Conservation (phyloP, 371 early-diverging fungal species). For the Rhizopus arrhizus region DNA sequence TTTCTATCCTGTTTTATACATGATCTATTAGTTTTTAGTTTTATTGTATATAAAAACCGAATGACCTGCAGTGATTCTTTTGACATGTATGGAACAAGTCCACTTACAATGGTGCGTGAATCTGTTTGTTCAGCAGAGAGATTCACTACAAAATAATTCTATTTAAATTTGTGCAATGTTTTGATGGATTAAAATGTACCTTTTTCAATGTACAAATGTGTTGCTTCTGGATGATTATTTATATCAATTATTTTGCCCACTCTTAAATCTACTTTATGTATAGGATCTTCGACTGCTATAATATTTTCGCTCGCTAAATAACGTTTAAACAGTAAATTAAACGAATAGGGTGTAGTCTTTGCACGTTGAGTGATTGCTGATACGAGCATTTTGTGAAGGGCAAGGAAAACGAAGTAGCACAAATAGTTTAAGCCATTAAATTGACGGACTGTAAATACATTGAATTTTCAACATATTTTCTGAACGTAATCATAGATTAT, state of each 20-base stretch:
- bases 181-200: constrained; percentile 23
- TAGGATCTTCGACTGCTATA: constrained; percentile 43
- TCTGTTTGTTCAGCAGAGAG: constrained; percentile 57
- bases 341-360: too few species aligned
- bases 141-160: constrained; percentile 45
- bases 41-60: not conserved
- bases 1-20: constrained; percentile 26
- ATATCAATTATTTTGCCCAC: constrained; percentile 74
- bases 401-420: too few species aligned
- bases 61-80: constrained; percentile 49
- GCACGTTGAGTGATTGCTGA: too few species aligned
- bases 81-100: constrained; percentile 67
- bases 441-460: too few species aligned
- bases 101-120: constrained; percentile 75
- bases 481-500: too few species aligned
- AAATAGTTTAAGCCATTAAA: too few species aligned
- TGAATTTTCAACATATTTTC: too few species aligned
- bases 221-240: constrained; percentile 70
- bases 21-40: not conserved
- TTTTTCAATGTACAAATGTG: constrained; percentile 77
- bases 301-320: not conserved
- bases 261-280: constrained; percentile 70
- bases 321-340: too few species aligned
- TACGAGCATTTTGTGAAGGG: too few species aligned
- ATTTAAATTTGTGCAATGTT: too few species aligned